Evolutionary conservation across 768 basidiomycete genomes (phyloP).

Genomic region (Coprinopsis strossmayeri): DNA sequence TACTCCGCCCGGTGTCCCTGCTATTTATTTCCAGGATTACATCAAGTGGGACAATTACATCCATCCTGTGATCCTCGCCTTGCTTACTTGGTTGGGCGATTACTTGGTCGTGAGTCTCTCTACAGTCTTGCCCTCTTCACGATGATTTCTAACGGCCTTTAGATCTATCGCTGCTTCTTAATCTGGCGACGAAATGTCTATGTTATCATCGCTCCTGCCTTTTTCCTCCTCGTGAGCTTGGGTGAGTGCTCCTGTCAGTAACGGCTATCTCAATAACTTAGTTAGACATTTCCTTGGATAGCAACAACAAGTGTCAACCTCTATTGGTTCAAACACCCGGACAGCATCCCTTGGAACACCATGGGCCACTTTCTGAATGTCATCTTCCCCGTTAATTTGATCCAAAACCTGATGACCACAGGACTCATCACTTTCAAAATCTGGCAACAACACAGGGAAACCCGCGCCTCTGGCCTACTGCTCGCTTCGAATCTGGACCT

Average conservation of each 20-base stretch:
- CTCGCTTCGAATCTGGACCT: conserved; percentile 10
- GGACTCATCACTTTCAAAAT: conserved; percentile 23
- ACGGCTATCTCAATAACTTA: neutral
- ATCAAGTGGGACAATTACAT: conserved; percentile 9
- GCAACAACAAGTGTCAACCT: conserved; percentile 12
- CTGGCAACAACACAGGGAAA: conserved; percentile 19
- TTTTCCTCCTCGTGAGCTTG: conserved; percentile 13
- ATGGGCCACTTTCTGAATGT: conserved; percentile 14
- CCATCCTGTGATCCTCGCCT: conserved; percentile 5
- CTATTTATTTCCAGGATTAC: conserved; percentile 7
- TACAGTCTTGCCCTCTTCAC: neutral
- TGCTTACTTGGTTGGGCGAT: conserved; percentile 10
- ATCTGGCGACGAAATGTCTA: conserved; percentile 8
- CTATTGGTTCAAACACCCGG: conserved; percentile 21
- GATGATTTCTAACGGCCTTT: neutral
- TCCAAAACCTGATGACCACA: conserved; percentile 23
- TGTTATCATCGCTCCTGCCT: conserved; percentile 2
- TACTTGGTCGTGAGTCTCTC: neutral
- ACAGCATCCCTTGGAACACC: conserved; percentile 1
- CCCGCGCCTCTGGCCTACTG: conserved; percentile 16
- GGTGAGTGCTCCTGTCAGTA: conserved; percentile 16
- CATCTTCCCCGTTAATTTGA: conserved; percentile 21
- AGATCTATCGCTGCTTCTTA: conserved; percentile 11
- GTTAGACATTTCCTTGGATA: conserved; percentile 2
- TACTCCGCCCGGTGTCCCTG: conserved; percentile 5